Conservation (phyloP, 73 alveolate genomes). For the Paramecium biaurelia region DNA sequence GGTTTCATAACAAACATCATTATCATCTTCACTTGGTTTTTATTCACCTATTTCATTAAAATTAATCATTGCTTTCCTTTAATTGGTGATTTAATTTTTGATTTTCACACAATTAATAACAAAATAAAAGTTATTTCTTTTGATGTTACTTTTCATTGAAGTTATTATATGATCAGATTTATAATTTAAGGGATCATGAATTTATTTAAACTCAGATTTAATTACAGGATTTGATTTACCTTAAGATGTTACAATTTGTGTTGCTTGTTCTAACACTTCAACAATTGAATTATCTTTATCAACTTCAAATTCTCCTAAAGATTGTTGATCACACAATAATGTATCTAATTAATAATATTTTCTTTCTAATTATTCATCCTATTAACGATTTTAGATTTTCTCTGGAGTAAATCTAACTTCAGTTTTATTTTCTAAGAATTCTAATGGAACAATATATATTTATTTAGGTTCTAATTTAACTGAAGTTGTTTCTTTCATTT, state of each 20-base stretch:
- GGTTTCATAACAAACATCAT: constrained; percentile 55
- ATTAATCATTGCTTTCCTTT: not conserved
- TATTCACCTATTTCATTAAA: constrained; percentile 29
- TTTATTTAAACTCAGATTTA: constrained; percentile 13
- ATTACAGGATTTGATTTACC: not conserved
- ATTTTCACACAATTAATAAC: constrained; percentile 27
- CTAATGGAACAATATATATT: constrained; percentile 53
- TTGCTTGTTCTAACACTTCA: constrained; percentile 39
- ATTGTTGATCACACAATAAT: constrained; percentile 19
- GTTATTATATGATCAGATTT: constrained; percentile 1
- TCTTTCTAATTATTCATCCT: not conserved
- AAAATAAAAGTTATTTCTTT: not conserved
- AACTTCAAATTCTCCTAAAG: constrained; percentile 47
- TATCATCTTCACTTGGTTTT: constrained; percentile 24
- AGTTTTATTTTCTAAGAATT: constrained; percentile 39
- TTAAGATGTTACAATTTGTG: not conserved
- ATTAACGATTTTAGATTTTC: not conserved
- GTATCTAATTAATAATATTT: constrained; percentile 55
- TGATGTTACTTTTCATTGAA: not conserved
- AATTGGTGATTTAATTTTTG: not conserved
- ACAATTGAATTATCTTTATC: constrained; percentile 57
- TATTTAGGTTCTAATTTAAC: constrained; percentile 8
- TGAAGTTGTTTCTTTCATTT: constrained; percentile 34
- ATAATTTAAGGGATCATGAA: constrained; percentile 27
- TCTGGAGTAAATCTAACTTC: constrained; percentile 61